Base-by-base conservation (phyloP, 1,284 basidiomycete species). In the Sporisorium graminicola region DNA sequence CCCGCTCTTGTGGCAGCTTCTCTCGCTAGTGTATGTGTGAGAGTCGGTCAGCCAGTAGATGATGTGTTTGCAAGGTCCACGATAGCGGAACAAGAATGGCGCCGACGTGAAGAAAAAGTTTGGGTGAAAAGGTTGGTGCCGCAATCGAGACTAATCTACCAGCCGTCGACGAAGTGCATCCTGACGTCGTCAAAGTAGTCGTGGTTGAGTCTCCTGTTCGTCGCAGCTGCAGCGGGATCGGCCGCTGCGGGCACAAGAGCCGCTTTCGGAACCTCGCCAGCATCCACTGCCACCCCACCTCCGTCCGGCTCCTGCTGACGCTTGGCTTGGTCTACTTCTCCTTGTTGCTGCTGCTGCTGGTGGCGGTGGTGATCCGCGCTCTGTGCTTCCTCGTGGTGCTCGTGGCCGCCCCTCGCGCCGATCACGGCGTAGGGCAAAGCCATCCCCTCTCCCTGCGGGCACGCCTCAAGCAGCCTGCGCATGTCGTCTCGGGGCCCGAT, bases 371-470 rank as follows among this genome's bases (percentile, higher is more conserved):
- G 14, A 14, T 54, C 18, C 8, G 4, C 20, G 47, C 29, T 31
- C 29, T n/a, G n/a, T n/a, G n/a, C n/a, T n/a, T n/a, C n/a, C n/a
- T n/a, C n/a, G n/a, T n/a, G n/a, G n/a, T n/a, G n/a, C n/a, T 33
- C 37, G 5, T 20, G 29, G 5, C 50, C 44, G 3, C 5, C n/a
- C 22, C 65, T 57, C 5, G 58, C 63, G 0, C 26, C 51, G 20
- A 74, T 66, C 9, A 74, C 59, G 7, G 59, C 66, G 33, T 69
- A 74, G 3, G 72, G 72, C 13, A 71, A 18, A 6, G 37, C 26
- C 7, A 40, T 18, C 0, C 14, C 51, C 0, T 46, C 6, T 0
- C 26, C 13, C 0, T 51, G 37, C 5, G 55, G 46, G 56, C 72
- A 74, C 14, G 66, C 59, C 2, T 10, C 14, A 5, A 63, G 13